A percentile compares a stretch with the other conserved stretches of the same genome.
These are phyloP conservation scores for Solanum pimpinellifolium DNA, from an alignment of 257 asterid species.

Conservation along the genomic window DNA sequence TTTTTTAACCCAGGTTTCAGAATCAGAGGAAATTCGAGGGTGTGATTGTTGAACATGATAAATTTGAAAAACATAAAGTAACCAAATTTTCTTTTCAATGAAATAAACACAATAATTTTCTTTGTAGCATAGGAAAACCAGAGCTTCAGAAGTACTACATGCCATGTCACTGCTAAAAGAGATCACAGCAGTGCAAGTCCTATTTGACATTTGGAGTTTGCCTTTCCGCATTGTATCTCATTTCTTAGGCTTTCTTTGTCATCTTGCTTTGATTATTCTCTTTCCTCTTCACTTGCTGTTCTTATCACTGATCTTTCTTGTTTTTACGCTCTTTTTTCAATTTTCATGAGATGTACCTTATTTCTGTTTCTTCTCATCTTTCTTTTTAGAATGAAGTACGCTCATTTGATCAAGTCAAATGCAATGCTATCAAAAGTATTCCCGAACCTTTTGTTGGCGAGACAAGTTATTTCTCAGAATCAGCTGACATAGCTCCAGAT, in stretches of 20 bases:
- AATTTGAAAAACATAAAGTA: not conserved
- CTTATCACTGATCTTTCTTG: not conserved
- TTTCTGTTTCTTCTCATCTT: not conserved
- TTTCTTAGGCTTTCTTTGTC: not conserved
- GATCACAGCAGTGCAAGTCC: not conserved
- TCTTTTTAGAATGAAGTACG: conserved; percentile 16
- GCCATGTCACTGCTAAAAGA: not conserved
- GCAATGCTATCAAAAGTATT: conserved; percentile 10
- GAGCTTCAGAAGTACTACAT: not conserved
- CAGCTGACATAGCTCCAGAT: conserved; percentile 55
- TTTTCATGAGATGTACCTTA: not conserved
- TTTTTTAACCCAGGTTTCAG: not conserved
- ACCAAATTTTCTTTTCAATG: not conserved
- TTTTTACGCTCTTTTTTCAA: not conserved
- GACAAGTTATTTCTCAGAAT: conserved; percentile 75
- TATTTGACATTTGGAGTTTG: not conserved
- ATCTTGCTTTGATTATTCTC: not conserved
- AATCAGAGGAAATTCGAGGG: not conserved
- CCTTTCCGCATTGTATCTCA: not conserved
- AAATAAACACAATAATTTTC: not conserved
- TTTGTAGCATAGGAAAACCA: not conserved
- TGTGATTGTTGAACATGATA: not conserved
- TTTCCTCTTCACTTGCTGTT: not conserved
- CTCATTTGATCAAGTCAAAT: conserved; percentile 10
- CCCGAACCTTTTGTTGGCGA: conserved; percentile 45